Evolutionary conservation across 495 filamentous ascomycete genomes (phyloP), one percentile per base, ranked within the genome.

Genomic region (Entonaema liquescens): DNA sequence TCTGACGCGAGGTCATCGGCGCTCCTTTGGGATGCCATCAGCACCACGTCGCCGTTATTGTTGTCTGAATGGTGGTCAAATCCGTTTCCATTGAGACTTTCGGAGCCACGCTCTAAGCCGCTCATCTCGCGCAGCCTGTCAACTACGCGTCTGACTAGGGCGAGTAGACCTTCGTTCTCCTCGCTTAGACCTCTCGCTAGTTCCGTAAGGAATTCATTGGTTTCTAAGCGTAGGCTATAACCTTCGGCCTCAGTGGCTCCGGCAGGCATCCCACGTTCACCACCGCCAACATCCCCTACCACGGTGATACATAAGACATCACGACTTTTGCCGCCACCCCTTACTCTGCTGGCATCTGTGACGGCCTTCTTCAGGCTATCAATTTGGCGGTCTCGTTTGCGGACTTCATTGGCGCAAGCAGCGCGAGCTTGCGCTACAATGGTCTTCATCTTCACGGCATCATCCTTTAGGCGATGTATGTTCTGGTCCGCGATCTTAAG

Each of bases 331-430:
- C 76, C 78, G 8, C 79, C 78, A 12, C 85, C 85, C 12, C 85
- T 78, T 19, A 83, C 80, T 8, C 83, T 71, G 5, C 81, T 78
- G 17, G 86, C 84, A 17, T 84, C 86, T n/a, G 78, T 74, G 12
- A 85, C 81, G 38, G 97, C 93, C 63, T 90, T 90, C 82, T 97
- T 98, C 72, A 99, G 80, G 59, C 89, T 89, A 73, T 94, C 90
- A 58, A 98, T 89, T 80, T 97, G 91, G 47, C 93, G 83, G 73
- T 99, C 95, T 11, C 95, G 89, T 74, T 97, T 95, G 62, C 95
- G 89, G 12, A 98, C 86, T 73, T 99, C 95, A 74, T 93, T 98
- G 33, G 93, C 92, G 78, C 93, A 97, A 72, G 95, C 89, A 5
- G 90, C 87, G 44, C 94, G 87, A 12, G 96, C 92, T 76, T 98